Evolutionary conservation across 441 rosid species (phyloP), one percentile per base, ranked within the genome.

Genomic region (Arabidopsis lyrata): DNA sequence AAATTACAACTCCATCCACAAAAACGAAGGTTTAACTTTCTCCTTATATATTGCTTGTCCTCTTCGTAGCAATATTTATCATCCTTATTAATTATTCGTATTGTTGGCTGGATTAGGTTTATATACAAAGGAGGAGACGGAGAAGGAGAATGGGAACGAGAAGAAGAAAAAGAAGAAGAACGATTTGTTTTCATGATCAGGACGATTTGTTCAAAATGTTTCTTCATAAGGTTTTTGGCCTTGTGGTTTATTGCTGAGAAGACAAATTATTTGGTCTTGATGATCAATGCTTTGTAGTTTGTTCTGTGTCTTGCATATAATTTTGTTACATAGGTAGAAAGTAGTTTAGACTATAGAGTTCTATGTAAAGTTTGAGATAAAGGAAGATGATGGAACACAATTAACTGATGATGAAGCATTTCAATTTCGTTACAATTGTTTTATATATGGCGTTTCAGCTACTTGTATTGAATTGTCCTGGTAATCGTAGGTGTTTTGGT

Each of bases 271-370:
- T 73, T 95, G 56, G 94, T 95, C 79, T 93, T 95, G 81, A 86
- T 95, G 97, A 95, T 95, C 75, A 91, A 95, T 78, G 97, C 97
- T 41, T 95, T 95, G 80, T 98, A 93, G 99, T 95, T 86, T 63
- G 85, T 54, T 70, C 32, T 20, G 15, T 50, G 73, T 54, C 70
- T 63, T 63, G 32, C 54, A 31, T 72, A 12, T 72, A 35, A 50
- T 80, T 73, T 58, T 74, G 47, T 63, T 68, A 45, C 52, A 62
- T 66, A 2, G 9, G n/a, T 59, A 15, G 73, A 42, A 42, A 50
- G 45, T 59, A 3, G 41, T n/a, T 49, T 32, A 31, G 50, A 32
- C 22, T 22, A 22, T 22, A 22, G 22, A 90, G 80, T 92, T 88
- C 69, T 92, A 92, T 49, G 97, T 88, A 82, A 90, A 91, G 78